Conservation (phyloP, 768 basidiomycete species). For the Lactarius pseudohatsudake region DNA sequence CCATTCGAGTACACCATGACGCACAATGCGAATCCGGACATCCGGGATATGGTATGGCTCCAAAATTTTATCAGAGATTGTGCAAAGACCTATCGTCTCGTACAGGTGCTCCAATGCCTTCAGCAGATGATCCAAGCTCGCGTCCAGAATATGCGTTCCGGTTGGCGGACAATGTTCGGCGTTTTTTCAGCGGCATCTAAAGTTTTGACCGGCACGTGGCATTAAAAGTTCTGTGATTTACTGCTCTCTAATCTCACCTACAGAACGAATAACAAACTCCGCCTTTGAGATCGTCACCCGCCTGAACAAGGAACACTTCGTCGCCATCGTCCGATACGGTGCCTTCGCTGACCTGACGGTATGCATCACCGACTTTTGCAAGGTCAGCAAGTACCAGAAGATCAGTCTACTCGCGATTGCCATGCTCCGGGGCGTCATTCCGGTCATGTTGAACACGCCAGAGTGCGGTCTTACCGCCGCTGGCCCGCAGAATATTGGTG, state of each 20-base stretch:
- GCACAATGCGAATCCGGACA: slow-evolving; percentile 92
- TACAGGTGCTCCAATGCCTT: slow-evolving; percentile 90
- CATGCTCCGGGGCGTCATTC: slow-evolving; percentile 92
- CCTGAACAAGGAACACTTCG: slow-evolving; percentile 88
- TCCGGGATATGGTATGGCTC: slow-evolving; percentile 83
- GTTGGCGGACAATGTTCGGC: slow-evolving; percentile 99
- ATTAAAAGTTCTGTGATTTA: neutral
- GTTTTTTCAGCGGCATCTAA: slow-evolving; percentile 97
- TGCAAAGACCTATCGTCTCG: neutral
- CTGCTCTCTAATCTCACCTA: slow-evolving; percentile 11
- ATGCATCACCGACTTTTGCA: slow-evolving; percentile 98
- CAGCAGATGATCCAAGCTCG: slow-evolving; percentile 98
- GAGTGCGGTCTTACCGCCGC: slow-evolving; percentile 54
- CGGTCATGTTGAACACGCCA: slow-evolving; percentile 83
- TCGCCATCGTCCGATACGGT: slow-evolving; percentile 87
- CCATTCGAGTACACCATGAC: slow-evolving; percentile 99
- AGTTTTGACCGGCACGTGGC: slow-evolving; percentile 71
- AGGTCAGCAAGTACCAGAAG: slow-evolving; percentile 99
- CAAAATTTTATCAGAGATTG: neutral
- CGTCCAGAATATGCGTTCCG: slow-evolving; percentile 92
- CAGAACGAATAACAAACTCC: slow-evolving; percentile 87
- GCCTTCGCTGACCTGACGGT: slow-evolving; percentile 95
- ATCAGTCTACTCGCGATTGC: slow-evolving; percentile 95
- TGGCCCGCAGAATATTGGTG: slow-evolving; percentile 39
- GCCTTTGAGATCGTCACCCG: slow-evolving; percentile 96